These are phyloP conservation scores for Botryotinia globosa DNA, from an alignment of 2,329 filamentous ascomycete genomes.

Conservation along the genomic window DNA sequence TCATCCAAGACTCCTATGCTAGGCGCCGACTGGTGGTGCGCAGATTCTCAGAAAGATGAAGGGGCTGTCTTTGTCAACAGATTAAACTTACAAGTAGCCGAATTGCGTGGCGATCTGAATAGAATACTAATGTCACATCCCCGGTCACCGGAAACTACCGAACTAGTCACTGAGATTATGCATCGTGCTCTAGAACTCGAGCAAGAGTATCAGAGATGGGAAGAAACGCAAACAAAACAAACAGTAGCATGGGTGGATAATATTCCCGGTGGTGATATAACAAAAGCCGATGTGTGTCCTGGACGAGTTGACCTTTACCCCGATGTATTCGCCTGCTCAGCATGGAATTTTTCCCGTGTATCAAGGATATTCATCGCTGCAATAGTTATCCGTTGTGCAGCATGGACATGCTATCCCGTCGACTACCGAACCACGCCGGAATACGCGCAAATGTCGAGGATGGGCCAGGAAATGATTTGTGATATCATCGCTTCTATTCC, in stretches of 20 bases:
- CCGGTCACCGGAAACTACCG: conserved; percentile 50
- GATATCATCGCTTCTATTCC: conserved; percentile 62
- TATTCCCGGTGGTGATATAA: conserved; percentile 51
- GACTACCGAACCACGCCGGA: conserved; percentile 63
- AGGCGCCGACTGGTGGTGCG: conserved; percentile 59
- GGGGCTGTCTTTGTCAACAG: conserved; percentile 44
- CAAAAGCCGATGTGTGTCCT: conserved; percentile 55
- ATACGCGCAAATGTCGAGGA: conserved; percentile 54
- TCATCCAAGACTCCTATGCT: conserved; percentile 52
- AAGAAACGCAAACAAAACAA: conserved; percentile 46
- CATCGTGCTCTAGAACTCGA: conserved; percentile 52
- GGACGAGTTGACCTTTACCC: conserved; percentile 58
- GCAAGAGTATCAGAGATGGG: conserved; percentile 52
- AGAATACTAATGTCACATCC: conserved; percentile 47
- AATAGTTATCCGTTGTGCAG: conserved; percentile 56
- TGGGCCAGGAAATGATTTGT: conserved; percentile 52
- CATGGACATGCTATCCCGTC: conserved; percentile 58
- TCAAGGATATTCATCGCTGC: conserved; percentile 54
- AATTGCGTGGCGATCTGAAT: conserved; percentile 55
- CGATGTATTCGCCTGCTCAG: conserved; percentile 57
- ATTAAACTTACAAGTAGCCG: conserved; percentile 53
- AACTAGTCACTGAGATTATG: conserved; percentile 52
- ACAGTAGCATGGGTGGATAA: conserved; percentile 57
- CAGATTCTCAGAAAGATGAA: conserved; percentile 50
- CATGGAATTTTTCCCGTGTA: conserved; percentile 56